Conservation (phyloP, 345 rosid genomes). For the Gossypium raimondii region DNA sequence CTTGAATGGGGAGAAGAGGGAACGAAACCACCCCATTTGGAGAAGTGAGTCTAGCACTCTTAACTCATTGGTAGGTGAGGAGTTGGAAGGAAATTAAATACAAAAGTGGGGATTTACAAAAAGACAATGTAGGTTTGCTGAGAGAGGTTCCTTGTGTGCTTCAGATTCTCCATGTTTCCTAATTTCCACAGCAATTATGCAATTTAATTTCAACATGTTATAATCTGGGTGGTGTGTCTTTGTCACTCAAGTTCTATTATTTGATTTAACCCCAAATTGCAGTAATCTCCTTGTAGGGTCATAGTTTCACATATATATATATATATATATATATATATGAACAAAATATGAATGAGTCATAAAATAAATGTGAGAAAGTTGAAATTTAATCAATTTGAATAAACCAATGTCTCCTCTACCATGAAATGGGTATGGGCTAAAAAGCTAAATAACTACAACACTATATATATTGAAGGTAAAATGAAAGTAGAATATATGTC, state of each 20-base stretch:
- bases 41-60: background rate
- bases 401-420: too few relatives aligned
- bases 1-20: slow-evolving; percentile 56
- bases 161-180: background rate
- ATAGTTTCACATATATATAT: background rate
- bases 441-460: too few relatives aligned
- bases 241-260: background rate
- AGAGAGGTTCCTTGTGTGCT: background rate
- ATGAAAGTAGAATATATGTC: too few relatives aligned
- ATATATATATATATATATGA: background rate
- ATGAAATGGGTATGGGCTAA: too few relatives aligned
- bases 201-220: background rate
- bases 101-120: background rate
- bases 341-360: too few relatives aligned
- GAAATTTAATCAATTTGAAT: too few relatives aligned
- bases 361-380: too few relatives aligned
- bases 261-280: background rate
- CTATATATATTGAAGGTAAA: too few relatives aligned
- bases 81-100: slow-evolving; percentile 23
- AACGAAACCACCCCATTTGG: slow-evolving; percentile 63
- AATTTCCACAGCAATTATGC: background rate
- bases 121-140: background rate
- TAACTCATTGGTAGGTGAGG: slow-evolving; percentile 7
- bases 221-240: background rate
- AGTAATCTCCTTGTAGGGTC: background rate